Percentiles rank a stretch among this genome's conserved stretches.
Evolutionary conservation across 352 stramenopile species (phyloP).

Genomic region (Phytopythium aichiense): DNA sequence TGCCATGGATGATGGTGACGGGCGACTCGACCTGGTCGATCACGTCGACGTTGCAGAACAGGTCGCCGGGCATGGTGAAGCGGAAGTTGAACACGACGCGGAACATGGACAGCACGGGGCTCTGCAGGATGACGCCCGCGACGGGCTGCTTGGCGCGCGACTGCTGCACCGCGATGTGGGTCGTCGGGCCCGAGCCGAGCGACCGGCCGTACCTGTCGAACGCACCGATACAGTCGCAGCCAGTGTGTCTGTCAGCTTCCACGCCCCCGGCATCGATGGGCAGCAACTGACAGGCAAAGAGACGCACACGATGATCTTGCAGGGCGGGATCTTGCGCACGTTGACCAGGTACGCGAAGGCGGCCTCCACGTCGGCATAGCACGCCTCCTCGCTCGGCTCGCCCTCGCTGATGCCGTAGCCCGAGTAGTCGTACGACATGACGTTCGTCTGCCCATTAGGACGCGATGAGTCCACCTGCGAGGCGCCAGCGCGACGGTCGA

Average conservation of each 20-base stretch:
- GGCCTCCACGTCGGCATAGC: constrained; percentile 94
- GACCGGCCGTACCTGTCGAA: constrained; percentile 80
- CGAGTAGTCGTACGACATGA: constrained; percentile 95
- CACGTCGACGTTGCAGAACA: constrained; percentile 98
- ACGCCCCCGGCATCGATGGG: constrained; percentile 7
- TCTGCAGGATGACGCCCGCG: constrained; percentile 95
- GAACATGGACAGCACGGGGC: constrained; percentile 95
- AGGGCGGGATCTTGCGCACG: constrained; percentile 87
- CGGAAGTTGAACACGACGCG: constrained; percentile 98
- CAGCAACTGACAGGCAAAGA: neutral
- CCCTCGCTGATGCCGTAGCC: constrained; percentile 96
- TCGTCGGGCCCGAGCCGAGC: constrained; percentile 94
- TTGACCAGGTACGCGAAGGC: constrained; percentile 95
- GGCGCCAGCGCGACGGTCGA: no score
- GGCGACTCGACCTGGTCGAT: constrained; percentile 89
- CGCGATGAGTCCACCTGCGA: neutral
- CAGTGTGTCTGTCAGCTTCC: neutral
- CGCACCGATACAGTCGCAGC: no score
- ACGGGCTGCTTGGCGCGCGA: constrained; percentile 87
- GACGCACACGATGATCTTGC: constrained; percentile 92
- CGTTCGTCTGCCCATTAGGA: constrained; percentile 46
- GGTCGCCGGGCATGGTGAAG: constrained; percentile 95
- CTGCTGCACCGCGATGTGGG: constrained; percentile 94
- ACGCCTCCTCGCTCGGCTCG: constrained; percentile 90
- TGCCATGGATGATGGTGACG: constrained; percentile 98